Evolutionary conservation across 1,284 basidiomycete genomes (phyloP).

Genomic region (Cryptococcus amylolentus): DNA sequence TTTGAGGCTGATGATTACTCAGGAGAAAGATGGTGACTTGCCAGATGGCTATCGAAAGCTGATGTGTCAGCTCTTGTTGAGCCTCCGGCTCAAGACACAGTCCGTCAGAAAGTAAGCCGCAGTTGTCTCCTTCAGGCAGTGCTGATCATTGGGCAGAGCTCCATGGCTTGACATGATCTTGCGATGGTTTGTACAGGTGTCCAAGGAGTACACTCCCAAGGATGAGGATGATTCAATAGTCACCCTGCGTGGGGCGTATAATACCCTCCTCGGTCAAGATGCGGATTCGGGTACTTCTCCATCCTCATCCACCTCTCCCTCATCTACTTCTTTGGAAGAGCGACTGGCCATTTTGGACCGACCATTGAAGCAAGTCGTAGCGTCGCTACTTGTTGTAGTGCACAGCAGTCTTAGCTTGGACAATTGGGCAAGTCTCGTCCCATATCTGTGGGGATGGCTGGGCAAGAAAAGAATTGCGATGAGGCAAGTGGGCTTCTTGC

Average conservation of each 20-base stretch:
- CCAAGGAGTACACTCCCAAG: neutral
- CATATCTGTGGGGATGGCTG: constrained; percentile 30
- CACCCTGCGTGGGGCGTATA: neutral
- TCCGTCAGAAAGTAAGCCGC: constrained; percentile 17
- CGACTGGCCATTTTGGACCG: neutral
- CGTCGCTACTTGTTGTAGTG: constrained; percentile 24
- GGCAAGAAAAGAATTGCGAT: constrained; percentile 5
- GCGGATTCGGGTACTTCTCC: neutral
- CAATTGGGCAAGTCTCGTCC: constrained; percentile 32
- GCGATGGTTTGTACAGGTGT: constrained; percentile 11
- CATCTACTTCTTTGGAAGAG: neutral
- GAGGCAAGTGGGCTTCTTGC: constrained; percentile 25
- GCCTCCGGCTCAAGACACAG: constrained; percentile 22
- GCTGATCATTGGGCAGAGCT: constrained; percentile 6
- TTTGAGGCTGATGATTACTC: neutral
- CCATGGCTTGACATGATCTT: constrained; percentile 7
- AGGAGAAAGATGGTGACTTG: constrained; percentile 22
- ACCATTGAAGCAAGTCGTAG: neutral
- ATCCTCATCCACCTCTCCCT: neutral
- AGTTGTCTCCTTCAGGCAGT: neutral
- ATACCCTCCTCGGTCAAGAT: neutral
- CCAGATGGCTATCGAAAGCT: constrained; percentile 30
- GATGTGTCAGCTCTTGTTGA: constrained; percentile 25
- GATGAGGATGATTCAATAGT: constrained; percentile 2
- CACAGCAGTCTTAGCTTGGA: constrained; percentile 29